Base-by-base conservation (phyloP, 495 filamentous ascomycete genomes). In the Aeminium ludgeri region DNA sequence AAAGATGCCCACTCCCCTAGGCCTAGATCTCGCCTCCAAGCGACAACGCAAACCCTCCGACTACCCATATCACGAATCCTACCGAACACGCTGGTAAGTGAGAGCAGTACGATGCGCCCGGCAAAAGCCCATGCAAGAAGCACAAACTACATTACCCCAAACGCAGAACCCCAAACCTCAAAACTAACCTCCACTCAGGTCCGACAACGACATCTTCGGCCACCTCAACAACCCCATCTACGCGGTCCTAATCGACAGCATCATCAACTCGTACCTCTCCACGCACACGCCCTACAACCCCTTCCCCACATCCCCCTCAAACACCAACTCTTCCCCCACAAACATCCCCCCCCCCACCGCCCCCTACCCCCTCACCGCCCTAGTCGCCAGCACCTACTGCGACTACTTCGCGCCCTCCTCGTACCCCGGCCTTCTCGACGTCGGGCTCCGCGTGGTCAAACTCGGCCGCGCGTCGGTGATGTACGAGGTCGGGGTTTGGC, bases 131-230 rank as follows among this genome's bases (percentile, higher is more conserved):
- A 41, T 42, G 35, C 36, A 35, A n/a, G n/a, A n/a, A n/a, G n/a
- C n/a, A n/a, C n/a, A n/a, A n/a, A n/a, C n/a, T n/a, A 18, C 16
- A 36, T n/a, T 34, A 36, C 20, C 34, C 33, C 32, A 39, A 44
- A 15, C 38, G 7, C 30, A 30, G 30, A 16, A 20, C 29, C 27
- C 27, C 28, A 46, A 32, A 11, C 18, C 11, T 1, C 11, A 18
- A 8, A 17, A 11, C 16, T 32, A 7, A 41, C 20, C 28, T 25
- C 13, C 0, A 13, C 12, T 12, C 20, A 86, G 82, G 82, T 75
- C 68, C 54, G 89, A 97, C 59, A 95, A 95, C 53, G 87, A 95
- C 63, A 89, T 92, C 81, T 96, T 94, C 59, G 70, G 77, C 33
- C 83, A 92, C 30, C 38, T 48, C 5, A 53, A 53, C 38, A 45